Conservation (phyloP, 768 basidiomycete species). For the Leccinum longicurvipes region DNA sequence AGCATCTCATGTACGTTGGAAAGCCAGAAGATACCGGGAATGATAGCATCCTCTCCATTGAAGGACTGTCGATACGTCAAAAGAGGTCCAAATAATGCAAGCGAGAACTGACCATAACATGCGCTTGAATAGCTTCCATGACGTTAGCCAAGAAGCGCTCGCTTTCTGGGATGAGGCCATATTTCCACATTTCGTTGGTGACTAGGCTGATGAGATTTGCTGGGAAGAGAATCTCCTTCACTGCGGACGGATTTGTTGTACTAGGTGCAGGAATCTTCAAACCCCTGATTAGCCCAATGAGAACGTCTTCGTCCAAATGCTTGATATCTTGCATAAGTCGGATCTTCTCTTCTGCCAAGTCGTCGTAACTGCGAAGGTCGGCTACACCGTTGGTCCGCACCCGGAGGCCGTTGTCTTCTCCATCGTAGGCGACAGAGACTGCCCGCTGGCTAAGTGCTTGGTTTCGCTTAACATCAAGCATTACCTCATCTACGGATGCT, state of each 20-base stretch:
- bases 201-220: slow-evolving; percentile 96
- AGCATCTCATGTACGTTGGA: slow-evolving; percentile 99
- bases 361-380: slow-evolving; percentile 75
- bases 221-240: slow-evolving; percentile 98
- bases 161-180: slow-evolving; percentile 93
- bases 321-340: slow-evolving; percentile 87
- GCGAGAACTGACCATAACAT: slow-evolving; percentile 82
- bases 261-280: slow-evolving; percentile 92
- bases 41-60: slow-evolving; percentile 88
- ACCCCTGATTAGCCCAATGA: slow-evolving; percentile 84
- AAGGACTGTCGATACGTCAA: slow-evolving; percentile 57
- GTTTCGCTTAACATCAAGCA: slow-evolving; percentile 68
- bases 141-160: slow-evolving; percentile 98
- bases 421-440: slow-evolving; percentile 85
- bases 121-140: slow-evolving; percentile 95
- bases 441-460: slow-evolving; percentile 76
- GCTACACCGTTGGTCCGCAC: slow-evolving; percentile 63
- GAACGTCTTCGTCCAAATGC: slow-evolving; percentile 88
- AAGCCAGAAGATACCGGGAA: slow-evolving; percentile 99
- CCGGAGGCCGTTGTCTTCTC: slow-evolving; percentile 70
- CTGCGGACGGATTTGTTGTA: slow-evolving; percentile 84
- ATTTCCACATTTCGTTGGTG: slow-evolving; percentile 99
- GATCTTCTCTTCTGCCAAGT: slow-evolving; percentile 94
- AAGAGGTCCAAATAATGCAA: neutral
- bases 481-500: slow-evolving; percentile 73